phyloP scores from a whole-genome alignment of 345 rosid species.

The Eucalyptus polyanthemos region DNA sequence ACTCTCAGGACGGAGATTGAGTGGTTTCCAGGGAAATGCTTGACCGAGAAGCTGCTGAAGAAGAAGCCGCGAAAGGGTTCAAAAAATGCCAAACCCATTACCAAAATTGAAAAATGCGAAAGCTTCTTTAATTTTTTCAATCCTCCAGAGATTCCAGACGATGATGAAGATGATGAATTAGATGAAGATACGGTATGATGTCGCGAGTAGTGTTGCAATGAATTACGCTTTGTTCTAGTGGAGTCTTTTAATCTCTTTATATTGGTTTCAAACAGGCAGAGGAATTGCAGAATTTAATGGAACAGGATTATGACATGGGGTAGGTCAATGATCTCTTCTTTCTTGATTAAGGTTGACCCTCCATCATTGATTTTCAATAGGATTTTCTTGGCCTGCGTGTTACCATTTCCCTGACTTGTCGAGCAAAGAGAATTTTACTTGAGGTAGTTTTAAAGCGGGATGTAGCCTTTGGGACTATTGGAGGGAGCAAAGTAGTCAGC shows the following conservation, averaged over 20 bases:
- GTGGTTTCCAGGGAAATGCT: conserved; percentile 89
- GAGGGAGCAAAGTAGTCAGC: background rate
- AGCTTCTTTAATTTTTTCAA: conserved; percentile 93
- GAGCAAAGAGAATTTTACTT: background rate
- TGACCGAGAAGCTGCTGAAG: conserved; percentile 86
- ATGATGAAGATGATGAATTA: conserved; percentile 46
- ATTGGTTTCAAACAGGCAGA: conserved; percentile 48
- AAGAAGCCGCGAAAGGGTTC: conserved; percentile 97
- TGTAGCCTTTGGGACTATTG: background rate
- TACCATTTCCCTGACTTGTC: background rate
- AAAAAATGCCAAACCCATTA: conserved; percentile 76
- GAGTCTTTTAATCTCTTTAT: background rate
- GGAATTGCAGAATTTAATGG: conserved; percentile 93
- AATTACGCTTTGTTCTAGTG: background rate
- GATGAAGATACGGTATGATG: conserved; percentile 76
- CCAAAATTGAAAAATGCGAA: conserved; percentile 84
- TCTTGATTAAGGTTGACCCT: background rate
- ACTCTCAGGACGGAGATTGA: conserved; percentile 60
- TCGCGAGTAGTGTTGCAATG: background rate
- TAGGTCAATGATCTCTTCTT: conserved; percentile 4
- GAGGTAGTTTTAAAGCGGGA: background rate
- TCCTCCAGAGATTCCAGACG: conserved; percentile 96
- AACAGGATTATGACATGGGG: conserved; percentile 96
- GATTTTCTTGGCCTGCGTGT: background rate
- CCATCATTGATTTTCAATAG: background rate